Percentiles rank a stretch among this genome's conserved stretches.
phyloP scores from a whole-genome alignment of 2,329 filamentous ascomycete species.

The Aspergillus persii region DNA sequence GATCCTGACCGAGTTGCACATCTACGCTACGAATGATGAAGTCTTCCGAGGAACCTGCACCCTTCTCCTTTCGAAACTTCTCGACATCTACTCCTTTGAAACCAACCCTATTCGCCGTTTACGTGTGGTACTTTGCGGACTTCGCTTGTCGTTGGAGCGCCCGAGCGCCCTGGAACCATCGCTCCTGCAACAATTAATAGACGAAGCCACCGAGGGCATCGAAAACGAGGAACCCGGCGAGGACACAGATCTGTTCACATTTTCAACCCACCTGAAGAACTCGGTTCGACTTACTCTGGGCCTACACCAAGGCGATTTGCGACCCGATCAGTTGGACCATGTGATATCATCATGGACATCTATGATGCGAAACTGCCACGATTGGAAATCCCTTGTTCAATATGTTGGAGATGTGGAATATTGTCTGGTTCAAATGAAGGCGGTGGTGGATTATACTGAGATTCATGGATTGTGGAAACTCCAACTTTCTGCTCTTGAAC shows the following conservation, averaged over 20 bases:
- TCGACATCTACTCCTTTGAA: constrained; percentile 33
- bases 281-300: constrained; percentile 36
- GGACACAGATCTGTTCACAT: constrained; percentile 27
- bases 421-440: constrained; percentile 52
- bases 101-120: constrained; percentile 37
- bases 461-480: constrained; percentile 55
- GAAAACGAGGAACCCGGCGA: constrained; percentile 17
- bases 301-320: constrained; percentile 34
- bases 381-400: constrained; percentile 41
- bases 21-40: constrained; percentile 26
- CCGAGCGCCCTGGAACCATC: constrained; percentile 27
- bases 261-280: constrained; percentile 30
- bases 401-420: constrained; percentile 51
- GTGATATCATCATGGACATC: constrained; percentile 36
- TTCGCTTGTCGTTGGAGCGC: constrained; percentile 36
- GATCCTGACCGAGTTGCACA: constrained; percentile 32
- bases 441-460: constrained; percentile 56
- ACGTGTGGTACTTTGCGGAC: constrained; percentile 33
- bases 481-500: constrained; percentile 49
- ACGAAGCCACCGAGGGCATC: constrained; percentile 25
- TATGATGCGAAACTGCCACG: constrained; percentile 46
- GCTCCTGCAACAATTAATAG: constrained; percentile 25
- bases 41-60: constrained; percentile 27
- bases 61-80: constrained; percentile 28
- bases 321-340: constrained; percentile 24